Base-by-base conservation (phyloP, 2,329 filamentous ascomycete species). In the Fusarium liriodendri region DNA sequence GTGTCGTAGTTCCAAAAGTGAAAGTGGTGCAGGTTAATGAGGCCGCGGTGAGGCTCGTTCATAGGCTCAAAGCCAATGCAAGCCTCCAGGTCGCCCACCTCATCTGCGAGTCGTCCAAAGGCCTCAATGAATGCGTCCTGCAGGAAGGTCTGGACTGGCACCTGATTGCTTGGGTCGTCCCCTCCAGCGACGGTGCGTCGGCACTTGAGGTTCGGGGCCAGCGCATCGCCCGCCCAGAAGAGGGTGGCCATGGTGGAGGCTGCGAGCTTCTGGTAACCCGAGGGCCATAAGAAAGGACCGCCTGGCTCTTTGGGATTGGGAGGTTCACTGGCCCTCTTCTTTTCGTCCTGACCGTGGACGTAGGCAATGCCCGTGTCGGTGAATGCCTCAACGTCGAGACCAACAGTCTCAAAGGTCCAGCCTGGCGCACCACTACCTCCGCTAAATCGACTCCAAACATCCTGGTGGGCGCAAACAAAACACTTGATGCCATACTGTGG, bases 381-480 rank as follows among this genome's bases (percentile, higher is more conserved):
- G 64, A 83, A 83, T 9, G 82, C 79, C 55, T 82, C 79, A 33
- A 83, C 77, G 63, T 85, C 82, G 2, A 85, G 79, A 1, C 83
- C 83, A 2, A 81, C 83, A 0, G 82, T 79, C 62, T 83, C 81
- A 67, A 85, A 84, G 0, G 83, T 85, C 83, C 83, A 85, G 9
- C 82, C 80, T 0, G 83, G 83, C 5, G 83, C 83, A 55, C 83
- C 83, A 50, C 83, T 85, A 0, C 83, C 83, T 11, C 83, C 83
- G 33, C 83, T 84, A 65, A 82, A 84, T 6, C 83, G 78, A 54
- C 83, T 84, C 84, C 83, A 85, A 13, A 84, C 83, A 50, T 85
- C 83, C 69, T 85, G 83, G 25, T 85, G 83, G 0, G 82, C 83
- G 66, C 84, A 84, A n/a, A 85, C 63, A 66, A 85, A 85, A 71